Conservation (phyloP, 805 yeast species). For the Wickerhamiella sergipiensis region DNA sequence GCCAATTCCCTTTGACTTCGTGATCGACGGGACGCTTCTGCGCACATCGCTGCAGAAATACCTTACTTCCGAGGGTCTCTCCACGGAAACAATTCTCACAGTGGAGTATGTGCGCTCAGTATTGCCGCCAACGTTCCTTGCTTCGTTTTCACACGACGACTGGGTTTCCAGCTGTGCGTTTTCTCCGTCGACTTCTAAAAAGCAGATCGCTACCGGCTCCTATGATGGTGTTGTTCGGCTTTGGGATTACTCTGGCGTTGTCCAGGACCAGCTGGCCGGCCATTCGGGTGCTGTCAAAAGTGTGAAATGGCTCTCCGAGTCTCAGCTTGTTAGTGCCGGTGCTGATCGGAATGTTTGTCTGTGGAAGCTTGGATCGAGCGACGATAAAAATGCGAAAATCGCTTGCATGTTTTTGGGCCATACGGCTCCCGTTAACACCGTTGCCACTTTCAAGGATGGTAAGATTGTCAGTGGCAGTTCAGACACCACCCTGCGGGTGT, state of each 20-base stretch:
- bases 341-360: constrained; percentile 78
- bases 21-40: constrained; percentile 71
- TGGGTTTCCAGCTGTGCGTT: constrained; percentile 78
- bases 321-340: constrained; percentile 72
- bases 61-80: constrained; percentile 58
- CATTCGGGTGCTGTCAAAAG: constrained; percentile 79
- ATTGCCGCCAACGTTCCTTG: constrained; percentile 84
- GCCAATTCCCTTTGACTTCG: constrained; percentile 84
- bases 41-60: constrained; percentile 72
- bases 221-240: constrained; percentile 91
- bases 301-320: constrained; percentile 64
- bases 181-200: constrained; percentile 25
- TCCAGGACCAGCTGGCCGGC: constrained; percentile 69
- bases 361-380: constrained; percentile 62
- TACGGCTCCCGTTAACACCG: constrained; percentile 66
- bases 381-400: constrained; percentile 39
- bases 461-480: constrained; percentile 74
- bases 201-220: constrained; percentile 70
- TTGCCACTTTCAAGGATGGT: constrained; percentile 29
- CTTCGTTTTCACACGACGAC: constrained; percentile 83
- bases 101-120: constrained; percentile 87
- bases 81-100: constrained; percentile 64
- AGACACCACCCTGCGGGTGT: constrained; percentile 66
- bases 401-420: constrained; percentile 83
- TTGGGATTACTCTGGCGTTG: constrained; percentile 69